Conservation (phyloP, 2,329 filamentous ascomycete species). For the Cephalotrichum gorgonifer region DNA sequence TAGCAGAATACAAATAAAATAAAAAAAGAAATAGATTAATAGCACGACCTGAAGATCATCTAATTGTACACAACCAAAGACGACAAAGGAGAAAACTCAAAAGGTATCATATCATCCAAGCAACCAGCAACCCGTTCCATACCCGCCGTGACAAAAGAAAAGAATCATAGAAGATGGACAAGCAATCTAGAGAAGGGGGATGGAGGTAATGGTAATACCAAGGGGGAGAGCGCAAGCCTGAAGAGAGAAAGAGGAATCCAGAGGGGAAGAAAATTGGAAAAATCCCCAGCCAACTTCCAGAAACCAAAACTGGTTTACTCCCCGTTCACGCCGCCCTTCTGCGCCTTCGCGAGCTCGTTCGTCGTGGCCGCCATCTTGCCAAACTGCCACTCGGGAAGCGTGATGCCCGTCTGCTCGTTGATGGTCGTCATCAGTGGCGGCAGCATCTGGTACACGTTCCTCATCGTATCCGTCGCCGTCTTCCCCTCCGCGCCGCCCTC, state of each 20-base stretch:
- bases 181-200: too few relatives aligned
- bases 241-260: background rate
- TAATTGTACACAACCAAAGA: too few relatives aligned
- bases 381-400: conserved; percentile 67
- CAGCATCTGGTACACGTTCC: conserved; percentile 76
- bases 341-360: conserved; percentile 15
- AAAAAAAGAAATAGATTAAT: too few relatives aligned
- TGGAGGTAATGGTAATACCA: too few relatives aligned
- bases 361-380: conserved; percentile 28
- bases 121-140: too few relatives aligned
- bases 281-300: background rate
- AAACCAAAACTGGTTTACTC: background rate
- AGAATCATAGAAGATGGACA: too few relatives aligned
- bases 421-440: conserved; percentile 78
- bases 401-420: conserved; percentile 79
- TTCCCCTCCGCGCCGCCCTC: conserved; percentile 27
- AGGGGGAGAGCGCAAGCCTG: too few relatives aligned
- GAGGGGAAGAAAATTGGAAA: background rate
- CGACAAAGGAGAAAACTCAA: too few relatives aligned
- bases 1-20: too few relatives aligned
- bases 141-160: too few relatives aligned
- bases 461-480: conserved; percentile 50
- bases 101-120: too few relatives aligned
- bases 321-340: background rate
- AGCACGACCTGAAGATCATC: too few relatives aligned